phyloP scores from a whole-genome alignment of 2,329 filamentous ascomycete species.

The Juglanconis juglandina region DNA sequence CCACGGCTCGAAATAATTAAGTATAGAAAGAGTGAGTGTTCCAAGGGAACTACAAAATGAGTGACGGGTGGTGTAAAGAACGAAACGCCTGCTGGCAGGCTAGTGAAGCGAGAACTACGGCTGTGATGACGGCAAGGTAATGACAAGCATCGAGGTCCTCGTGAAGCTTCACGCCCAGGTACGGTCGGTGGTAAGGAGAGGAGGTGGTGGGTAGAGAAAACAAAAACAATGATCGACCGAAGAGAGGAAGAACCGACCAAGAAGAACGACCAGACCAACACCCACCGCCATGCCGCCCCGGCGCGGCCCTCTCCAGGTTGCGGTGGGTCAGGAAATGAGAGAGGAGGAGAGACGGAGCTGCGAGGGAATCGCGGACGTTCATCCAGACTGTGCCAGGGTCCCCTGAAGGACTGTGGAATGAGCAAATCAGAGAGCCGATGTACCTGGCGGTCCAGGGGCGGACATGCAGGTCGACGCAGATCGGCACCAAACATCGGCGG shows the following conservation, averaged over 20 bases:
- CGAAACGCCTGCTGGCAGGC: constrained; percentile 58
- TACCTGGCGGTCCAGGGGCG: constrained; percentile 15
- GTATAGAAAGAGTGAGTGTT: constrained; percentile 17
- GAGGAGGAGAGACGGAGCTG: constrained; percentile 15
- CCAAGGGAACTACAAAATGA: constrained; percentile 26
- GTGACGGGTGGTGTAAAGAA: constrained; percentile 44
- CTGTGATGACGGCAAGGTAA: constrained; percentile 8
- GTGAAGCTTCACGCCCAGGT: constrained; percentile 19
- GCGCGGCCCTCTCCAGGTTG: constrained; percentile 1
- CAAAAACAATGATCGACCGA: constrained; percentile 15
- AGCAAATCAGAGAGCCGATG: constrained; percentile 17
- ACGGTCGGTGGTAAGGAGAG: constrained; percentile 15
- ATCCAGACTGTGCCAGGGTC: constrained; percentile 13
- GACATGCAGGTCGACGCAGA: constrained; percentile 6
- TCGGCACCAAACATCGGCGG: constrained; percentile 14
- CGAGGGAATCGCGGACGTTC: constrained; percentile 14
- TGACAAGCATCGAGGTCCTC: constrained; percentile 15
- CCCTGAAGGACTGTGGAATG: constrained; percentile 10
- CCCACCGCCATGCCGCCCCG: constrained; percentile 6
- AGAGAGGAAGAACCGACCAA: constrained; percentile 14
- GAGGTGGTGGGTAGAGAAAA: constrained; percentile 13
- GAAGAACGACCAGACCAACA: constrained; percentile 12
- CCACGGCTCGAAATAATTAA: constrained; percentile 5
- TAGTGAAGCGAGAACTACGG: constrained; percentile 22
- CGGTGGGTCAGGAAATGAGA: constrained; percentile 18